Conservation (phyloP, 2,329 filamentous ascomycete species). For the Clonostachys rhizophaga region DNA sequence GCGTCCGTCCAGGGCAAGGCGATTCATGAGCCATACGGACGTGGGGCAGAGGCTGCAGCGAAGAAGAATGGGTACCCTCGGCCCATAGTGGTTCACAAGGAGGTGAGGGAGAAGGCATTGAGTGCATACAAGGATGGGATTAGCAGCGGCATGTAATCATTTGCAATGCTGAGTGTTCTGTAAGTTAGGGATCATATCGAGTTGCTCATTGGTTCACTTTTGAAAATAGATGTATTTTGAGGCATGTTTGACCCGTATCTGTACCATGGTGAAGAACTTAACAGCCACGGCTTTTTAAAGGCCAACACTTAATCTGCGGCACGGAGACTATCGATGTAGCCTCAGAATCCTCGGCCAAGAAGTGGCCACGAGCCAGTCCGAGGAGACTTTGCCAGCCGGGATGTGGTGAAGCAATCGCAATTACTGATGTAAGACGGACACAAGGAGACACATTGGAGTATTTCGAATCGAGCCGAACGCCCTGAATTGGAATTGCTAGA, state of each 20-base stretch:
- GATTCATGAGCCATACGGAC: slow-evolving; percentile 76
- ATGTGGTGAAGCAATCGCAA: slow-evolving; percentile 1
- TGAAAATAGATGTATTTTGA: slow-evolving; percentile 2
- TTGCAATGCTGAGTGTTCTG: neutral
- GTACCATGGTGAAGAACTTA: slow-evolving; percentile 53
- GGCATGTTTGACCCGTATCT: slow-evolving; percentile 61
- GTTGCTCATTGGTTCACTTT: neutral
- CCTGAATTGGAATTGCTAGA: slow-evolving; percentile 39
- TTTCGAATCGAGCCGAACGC: slow-evolving; percentile 40
- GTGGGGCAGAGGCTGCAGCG: slow-evolving; percentile 54
- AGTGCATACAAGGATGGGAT: slow-evolving; percentile 60
- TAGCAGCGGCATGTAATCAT: slow-evolving; percentile 11
- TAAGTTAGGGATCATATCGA: neutral
- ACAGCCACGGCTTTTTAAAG: slow-evolving; percentile 57
- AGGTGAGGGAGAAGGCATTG: slow-evolving; percentile 62
- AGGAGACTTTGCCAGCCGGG: slow-evolving; percentile 54
- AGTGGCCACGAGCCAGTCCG: slow-evolving; percentile 28
- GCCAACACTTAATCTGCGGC: slow-evolving; percentile 55
- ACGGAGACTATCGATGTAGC: slow-evolving; percentile 51
- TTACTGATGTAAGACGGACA: slow-evolving; percentile 8
- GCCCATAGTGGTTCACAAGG: slow-evolving; percentile 71
- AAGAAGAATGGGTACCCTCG: slow-evolving; percentile 68
- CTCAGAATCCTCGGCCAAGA: slow-evolving; percentile 48
- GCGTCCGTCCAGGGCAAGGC: slow-evolving; percentile 57
- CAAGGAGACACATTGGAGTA: slow-evolving; percentile 1